Evolutionary conservation across 2,329 filamentous ascomycete species (phyloP), one percentile per base, ranked within the genome.

Genomic region (Trichoderma sp.): DNA sequence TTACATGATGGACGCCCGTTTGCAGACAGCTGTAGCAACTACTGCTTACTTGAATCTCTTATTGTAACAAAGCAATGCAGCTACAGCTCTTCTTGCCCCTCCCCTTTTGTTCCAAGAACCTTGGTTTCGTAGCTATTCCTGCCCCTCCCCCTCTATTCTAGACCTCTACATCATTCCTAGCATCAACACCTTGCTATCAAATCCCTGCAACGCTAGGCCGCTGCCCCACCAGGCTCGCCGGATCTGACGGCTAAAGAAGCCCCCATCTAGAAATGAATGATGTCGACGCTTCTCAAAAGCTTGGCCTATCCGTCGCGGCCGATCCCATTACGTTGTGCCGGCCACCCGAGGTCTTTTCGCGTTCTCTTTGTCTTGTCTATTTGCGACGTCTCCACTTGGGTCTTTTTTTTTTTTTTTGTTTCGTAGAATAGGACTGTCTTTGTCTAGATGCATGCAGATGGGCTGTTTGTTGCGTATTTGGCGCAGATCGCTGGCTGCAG

Each of bases 231-330:
- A 27, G 31, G 49, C 56, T 68, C 65, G 29, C 59, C 65, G 65
- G 65, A 68, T 68, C 65, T 40, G 53, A 60, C 65, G 65, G 65
- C 65, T 60, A 68, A 40, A 19, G 16, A 33, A 49, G 21, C n/a
- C 47, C 53, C 62, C 49, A 16, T 55, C 40, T 21, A 19, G 13
- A 58, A 56, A 37, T 40, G 27, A 27, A 57, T 65, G 62, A 43
- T 57, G 49, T 57, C 37, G 35, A 56, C 27, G 11, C n/a, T 49
- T 24, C 16, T 19, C 24, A 37, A 27, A 37, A 43, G 35, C 27
- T 47, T 61, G 21, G 35, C 58, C 59, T n/a, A 29, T 49, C 58
- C 53, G 55, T 66, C 63, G 52, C 53, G 47, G 52, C 8, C 63
- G 63, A 66, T 66, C 63, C 53, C 31, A 47, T 52, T 19, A 5